Evolutionary conservation across 768 basidiomycete species (phyloP).

Genomic region (Tylopilus rubrobrunneus): DNA sequence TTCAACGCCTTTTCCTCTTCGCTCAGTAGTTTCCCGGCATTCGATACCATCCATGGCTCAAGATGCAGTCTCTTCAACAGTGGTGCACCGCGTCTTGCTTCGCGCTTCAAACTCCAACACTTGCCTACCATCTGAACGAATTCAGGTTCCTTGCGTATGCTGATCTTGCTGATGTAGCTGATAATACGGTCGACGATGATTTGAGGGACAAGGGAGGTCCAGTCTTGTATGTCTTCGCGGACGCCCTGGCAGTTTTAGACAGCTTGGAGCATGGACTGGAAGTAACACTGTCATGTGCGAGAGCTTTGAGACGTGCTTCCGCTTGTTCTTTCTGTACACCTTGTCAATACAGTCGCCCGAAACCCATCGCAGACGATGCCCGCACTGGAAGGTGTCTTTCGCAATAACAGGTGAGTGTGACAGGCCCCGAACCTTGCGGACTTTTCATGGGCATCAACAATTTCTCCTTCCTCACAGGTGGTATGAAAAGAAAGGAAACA

Average conservation of each 20-base stretch:
- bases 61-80: conserved; percentile 88
- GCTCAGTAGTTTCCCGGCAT: conserved; percentile 59
- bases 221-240: conserved; percentile 87
- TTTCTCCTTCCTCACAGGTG: conserved; percentile 87
- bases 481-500: conserved; percentile 95
- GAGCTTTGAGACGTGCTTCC: conserved; percentile 54
- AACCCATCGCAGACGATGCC: neutral
- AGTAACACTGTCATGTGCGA: conserved; percentile 41
- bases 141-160: conserved; percentile 68
- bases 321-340: conserved; percentile 60
- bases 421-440: conserved; percentile 68
- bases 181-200: conserved; percentile 78
- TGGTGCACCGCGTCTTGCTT: conserved; percentile 89
- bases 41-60: conserved; percentile 93
- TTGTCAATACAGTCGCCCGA: neutral
- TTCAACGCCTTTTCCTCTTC: conserved; percentile 82
- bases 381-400: conserved; percentile 91
- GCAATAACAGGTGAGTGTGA: conserved; percentile 76
- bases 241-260: conserved; percentile 83
- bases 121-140: conserved; percentile 76
- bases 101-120: conserved; percentile 98
- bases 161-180: conserved; percentile 67
- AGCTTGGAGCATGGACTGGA: conserved; percentile 41
- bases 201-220: conserved; percentile 89
- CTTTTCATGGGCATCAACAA: conserved; percentile 85